Base-by-base conservation (phyloP, 2,329 filamentous ascomycete species). In the Aureobasidium sp. region DNA sequence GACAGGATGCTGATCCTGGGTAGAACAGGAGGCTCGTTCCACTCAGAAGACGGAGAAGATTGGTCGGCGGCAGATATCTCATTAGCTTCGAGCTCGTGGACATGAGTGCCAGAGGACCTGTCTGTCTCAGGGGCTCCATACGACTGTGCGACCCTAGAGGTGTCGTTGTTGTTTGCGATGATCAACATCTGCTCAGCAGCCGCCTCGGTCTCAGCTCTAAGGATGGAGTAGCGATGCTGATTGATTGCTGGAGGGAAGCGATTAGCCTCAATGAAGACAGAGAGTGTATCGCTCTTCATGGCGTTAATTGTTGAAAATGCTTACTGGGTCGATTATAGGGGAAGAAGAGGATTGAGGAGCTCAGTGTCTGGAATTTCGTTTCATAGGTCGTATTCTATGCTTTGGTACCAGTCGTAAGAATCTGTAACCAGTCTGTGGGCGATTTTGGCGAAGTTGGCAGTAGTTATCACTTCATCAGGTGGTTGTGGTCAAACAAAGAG, bases 181-280 rank as follows among this genome's bases (percentile, higher is more conserved):
- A n/a, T 47, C 41, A 37, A 57, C 20, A 46, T 46, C 12, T 20
- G 53, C 13, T 46, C 41, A 47, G 43, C 43, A 36, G 27, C 41
- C 37, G 53, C 41, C 3, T 57, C 29, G 24, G 53, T 20, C 32
- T 59, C 29, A 8, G 41, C 55, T 47, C 55, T 59, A 15, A 47
- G 34, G 1, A 59, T 13, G 15, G 55, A 59, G 29, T 59, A 47
- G 13, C 55, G 55, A 26, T n/a, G 29, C 29, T 17, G 10, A 32
- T 47, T 47, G 55, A 59, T 37, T 17, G 55, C 43, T 47, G 55
- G 55, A 48, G 55, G 55, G 29, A 59, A 59, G 13, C 55, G 55
- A 20, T 36, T 59, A 47, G 55, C 55, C 32, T 59, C 55, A 4
- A 59, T 59, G 55, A 59, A 59, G 32, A 47, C 17, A 2, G 41